Evolutionary conservation across 2,329 filamentous ascomycete species (phyloP).

Genomic region (Aureobasidium sp.): DNA sequence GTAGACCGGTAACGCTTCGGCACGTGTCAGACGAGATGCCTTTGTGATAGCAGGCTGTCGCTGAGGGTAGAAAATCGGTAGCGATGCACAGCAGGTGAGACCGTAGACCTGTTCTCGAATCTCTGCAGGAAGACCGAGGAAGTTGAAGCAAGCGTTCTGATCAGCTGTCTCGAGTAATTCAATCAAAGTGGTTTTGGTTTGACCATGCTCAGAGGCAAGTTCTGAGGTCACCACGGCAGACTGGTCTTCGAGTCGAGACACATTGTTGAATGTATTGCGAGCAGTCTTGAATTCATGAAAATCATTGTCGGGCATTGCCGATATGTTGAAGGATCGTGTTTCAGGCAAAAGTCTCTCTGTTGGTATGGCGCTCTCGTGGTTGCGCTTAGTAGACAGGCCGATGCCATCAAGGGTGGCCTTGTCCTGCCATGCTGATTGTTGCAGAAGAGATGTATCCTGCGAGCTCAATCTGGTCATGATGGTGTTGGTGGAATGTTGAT

Average conservation of each 20-base stretch:
- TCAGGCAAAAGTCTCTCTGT: background rate
- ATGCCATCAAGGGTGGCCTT: background rate
- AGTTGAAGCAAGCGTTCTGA: background rate
- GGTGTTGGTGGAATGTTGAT: too few species aligned
- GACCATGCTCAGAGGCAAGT: background rate
- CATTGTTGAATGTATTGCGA: background rate
- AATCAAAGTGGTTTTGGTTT: background rate
- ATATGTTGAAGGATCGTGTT: background rate
- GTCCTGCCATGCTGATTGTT: background rate
- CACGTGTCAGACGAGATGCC: background rate
- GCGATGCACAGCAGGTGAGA: background rate
- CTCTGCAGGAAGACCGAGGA: slow-evolving; percentile 11
- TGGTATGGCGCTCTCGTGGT: background rate
- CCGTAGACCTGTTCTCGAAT: slow-evolving; percentile 1
- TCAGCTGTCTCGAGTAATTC: background rate
- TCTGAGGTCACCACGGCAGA: too few species aligned
- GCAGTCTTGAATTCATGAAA: background rate
- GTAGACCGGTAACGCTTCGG: background rate
- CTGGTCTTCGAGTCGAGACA: background rate
- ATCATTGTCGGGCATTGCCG: background rate
- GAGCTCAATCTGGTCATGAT: background rate
- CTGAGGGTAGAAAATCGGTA: background rate
- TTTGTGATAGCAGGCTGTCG: background rate
- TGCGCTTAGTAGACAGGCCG: background rate
- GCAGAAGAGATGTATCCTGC: background rate